Evolutionary conservation across 2,329 filamentous ascomycete genomes (phyloP).

Genomic region (Calonectria leucothoes): DNA sequence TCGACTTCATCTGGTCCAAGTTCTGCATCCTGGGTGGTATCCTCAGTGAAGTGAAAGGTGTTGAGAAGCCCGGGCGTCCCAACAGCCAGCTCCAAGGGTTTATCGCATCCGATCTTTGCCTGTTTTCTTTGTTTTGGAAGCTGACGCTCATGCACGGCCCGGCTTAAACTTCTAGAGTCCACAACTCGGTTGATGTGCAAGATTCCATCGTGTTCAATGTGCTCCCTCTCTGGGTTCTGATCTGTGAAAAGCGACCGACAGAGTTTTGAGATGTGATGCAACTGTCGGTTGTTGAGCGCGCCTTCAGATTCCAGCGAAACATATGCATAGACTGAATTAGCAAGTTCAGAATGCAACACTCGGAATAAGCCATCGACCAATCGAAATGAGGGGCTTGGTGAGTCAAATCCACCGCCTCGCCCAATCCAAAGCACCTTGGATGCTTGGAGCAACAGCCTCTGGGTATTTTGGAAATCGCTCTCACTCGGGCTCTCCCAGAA

Average conservation of each 20-base stretch:
- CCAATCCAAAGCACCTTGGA: background rate
- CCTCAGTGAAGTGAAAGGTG: slow-evolving; percentile 3
- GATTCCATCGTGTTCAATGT: background rate
- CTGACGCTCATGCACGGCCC: background rate
- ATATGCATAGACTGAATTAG: background rate
- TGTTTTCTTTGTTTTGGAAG: background rate
- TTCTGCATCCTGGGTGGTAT: background rate
- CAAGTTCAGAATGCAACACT: background rate
- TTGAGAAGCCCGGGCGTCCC: slow-evolving; percentile 3
- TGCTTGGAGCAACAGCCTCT: background rate
- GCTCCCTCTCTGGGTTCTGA: background rate
- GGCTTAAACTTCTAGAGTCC: background rate
- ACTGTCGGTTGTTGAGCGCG: background rate
- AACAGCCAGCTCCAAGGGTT: background rate
- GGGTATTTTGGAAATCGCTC: background rate
- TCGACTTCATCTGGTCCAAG: slow-evolving; percentile 3
- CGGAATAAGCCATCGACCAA: background rate
- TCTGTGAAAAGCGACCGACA: background rate
- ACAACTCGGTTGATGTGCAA: background rate
- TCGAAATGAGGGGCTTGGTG: background rate
- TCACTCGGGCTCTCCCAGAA: background rate
- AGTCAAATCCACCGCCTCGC: background rate
- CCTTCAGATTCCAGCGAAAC: background rate
- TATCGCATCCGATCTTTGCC: background rate
- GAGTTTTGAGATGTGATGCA: background rate